phyloP scores from a whole-genome alignment of 805 yeast species.

The Metschnikowia reukaufii region DNA sequence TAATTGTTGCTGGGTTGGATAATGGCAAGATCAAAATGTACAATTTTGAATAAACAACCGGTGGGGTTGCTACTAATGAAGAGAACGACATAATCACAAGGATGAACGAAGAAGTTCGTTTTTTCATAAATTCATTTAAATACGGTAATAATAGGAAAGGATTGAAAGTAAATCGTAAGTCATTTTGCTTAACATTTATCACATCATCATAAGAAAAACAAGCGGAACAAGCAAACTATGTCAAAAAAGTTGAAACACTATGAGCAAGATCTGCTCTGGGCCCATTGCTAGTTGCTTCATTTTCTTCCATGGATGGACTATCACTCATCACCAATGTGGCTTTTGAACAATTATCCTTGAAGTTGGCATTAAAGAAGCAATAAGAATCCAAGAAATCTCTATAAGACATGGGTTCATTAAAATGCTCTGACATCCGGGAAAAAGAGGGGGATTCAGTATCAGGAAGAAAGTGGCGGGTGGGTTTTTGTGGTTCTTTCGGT shows the following conservation, averaged over 20 bases:
- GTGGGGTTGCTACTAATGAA: background rate
- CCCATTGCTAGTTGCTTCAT: background rate
- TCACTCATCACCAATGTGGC: constrained; percentile 21
- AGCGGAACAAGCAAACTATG: background rate
- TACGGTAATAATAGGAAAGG: background rate
- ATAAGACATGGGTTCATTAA: constrained; percentile 51
- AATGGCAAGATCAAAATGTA: constrained; percentile 84
- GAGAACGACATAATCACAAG: background rate
- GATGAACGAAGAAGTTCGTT: too few species aligned
- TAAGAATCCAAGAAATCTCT: constrained; percentile 57
- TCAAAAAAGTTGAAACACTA: constrained; percentile 18
- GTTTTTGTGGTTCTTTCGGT: background rate
- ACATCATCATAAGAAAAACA: background rate
- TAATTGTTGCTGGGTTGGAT: constrained; percentile 88
- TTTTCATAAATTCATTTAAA: background rate
- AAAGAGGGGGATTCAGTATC: background rate
- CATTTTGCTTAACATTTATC: background rate
- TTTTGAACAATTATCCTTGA: constrained; percentile 19
- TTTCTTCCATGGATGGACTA: constrained; percentile 7
- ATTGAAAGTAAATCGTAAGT: too few species aligned
- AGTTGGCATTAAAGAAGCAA: constrained; percentile 50
- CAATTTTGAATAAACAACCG: constrained; percentile 16
- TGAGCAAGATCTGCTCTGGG: constrained; percentile 7
- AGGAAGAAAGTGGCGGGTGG: constrained; percentile 3
- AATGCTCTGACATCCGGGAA: constrained; percentile 4